Evolutionary conservation across 805 yeast species (phyloP).

Genomic region (Saccharomycopsis capsularis): DNA sequence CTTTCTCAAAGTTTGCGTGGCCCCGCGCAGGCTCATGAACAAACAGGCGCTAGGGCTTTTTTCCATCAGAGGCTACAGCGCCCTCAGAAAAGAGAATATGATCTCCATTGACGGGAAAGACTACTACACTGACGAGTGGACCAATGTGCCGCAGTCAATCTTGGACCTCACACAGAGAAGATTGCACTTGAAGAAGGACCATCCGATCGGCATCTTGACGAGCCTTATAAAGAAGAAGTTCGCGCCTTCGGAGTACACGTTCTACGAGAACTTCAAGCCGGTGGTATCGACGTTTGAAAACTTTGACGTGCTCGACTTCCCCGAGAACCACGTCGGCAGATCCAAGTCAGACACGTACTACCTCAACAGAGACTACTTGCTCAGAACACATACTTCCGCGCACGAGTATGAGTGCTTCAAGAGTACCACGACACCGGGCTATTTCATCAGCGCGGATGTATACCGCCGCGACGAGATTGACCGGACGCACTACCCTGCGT

Average conservation of each 20-base stretch:
- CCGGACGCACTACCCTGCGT: conserved; percentile 92
- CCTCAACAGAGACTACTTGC: conserved; percentile 58
- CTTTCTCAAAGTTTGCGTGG: no score
- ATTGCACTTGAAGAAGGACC: conserved; percentile 64
- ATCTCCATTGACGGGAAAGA: conserved; percentile 40
- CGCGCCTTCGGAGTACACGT: conserved; percentile 60
- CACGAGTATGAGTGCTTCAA: conserved; percentile 86
- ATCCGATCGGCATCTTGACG: conserved; percentile 85
- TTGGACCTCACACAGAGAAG: conserved; percentile 60
- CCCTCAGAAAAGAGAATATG: not conserved
- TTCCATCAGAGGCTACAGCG: not conserved
- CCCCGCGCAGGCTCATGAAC: no score
- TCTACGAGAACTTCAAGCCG: conserved; percentile 75
- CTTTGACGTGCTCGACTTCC: conserved; percentile 89
- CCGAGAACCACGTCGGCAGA: conserved; percentile 88
- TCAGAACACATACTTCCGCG: conserved; percentile 95
- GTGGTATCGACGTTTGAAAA: conserved; percentile 77
- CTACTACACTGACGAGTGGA: conserved; percentile 66
- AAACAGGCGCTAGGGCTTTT: no score
- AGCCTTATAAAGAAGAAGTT: conserved; percentile 66
- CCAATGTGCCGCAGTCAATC: conserved; percentile 78
- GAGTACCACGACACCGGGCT: conserved; percentile 55
- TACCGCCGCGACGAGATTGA: conserved; percentile 94
- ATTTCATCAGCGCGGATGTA: conserved; percentile 90
- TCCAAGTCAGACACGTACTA: conserved; percentile 91